These are phyloP conservation scores for Sisymbrium irio DNA, from an alignment of 345 rosid species.

Conservation along the genomic window DNA sequence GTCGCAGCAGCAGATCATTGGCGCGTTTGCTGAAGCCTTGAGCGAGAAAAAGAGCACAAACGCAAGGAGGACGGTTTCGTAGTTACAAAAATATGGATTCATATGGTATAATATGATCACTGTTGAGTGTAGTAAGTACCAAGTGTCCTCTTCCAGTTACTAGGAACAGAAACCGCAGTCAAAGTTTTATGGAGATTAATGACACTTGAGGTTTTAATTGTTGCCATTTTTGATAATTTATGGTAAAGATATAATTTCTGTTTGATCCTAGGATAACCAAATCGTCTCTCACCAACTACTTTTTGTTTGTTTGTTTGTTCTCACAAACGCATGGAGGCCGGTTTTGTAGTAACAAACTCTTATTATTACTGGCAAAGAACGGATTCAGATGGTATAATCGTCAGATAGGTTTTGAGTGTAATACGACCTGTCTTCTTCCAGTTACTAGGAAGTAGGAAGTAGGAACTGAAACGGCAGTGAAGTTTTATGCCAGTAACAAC, in stretches of 20 bases:
- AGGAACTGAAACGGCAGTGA: no score
- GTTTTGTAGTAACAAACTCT: no score
- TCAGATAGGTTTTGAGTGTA: no score
- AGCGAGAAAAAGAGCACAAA: conserved; percentile 45
- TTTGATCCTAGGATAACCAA: background rate
- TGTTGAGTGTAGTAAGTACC: conserved; percentile 13
- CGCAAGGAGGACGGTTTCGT: conserved; percentile 21
- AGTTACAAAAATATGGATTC: background rate
- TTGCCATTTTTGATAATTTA: conserved; percentile 7
- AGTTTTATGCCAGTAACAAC: no score
- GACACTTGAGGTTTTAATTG: background rate
- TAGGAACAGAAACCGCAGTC: conserved; percentile 1
- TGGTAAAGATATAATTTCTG: background rate
- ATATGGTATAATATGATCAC: conserved; percentile 5
- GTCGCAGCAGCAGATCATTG: conserved; percentile 56
- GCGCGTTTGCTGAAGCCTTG: conserved; percentile 40
- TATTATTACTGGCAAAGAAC: no score
- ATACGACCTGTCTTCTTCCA: no score
- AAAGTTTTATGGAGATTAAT: conserved; percentile 4
- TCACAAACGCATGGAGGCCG: no score
- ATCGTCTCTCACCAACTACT: background rate
- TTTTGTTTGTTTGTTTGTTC: no score
- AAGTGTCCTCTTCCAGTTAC: conserved; percentile 23
- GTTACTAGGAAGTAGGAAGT: no score
- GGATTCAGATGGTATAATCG: no score